Base-by-base conservation (phyloP, 75 land plant species). In the Gnetum montanum region DNA sequence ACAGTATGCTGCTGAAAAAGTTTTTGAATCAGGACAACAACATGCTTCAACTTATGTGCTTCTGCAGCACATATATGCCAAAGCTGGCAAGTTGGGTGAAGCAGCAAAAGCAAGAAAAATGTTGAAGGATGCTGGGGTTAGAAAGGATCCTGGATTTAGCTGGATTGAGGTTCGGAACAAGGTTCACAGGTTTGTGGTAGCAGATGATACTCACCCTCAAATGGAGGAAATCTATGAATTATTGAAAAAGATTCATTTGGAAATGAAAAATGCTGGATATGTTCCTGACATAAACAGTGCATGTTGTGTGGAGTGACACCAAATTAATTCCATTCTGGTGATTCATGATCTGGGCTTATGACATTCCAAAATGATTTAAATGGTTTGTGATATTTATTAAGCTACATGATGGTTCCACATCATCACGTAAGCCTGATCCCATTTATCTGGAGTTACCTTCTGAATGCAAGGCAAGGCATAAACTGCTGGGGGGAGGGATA, bases 1-100 rank as follows among this genome's bases (percentile, higher is more conserved):
- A 22, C 15, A 35, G 18, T 28, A 33, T 0, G 60, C 23, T 8
- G 60, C 60, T 8, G 52, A 12, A 8, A 3, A 36, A 8, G 11
- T 40, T 18, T 20, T 58, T 11, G 53, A 58, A 22, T 38, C 43
- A 15, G 60, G 31, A 8, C 43, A 40, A 28, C 4, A 54, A 30
- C 26, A 54, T 54, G 10, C 20, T 54, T 12, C 33, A 7, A 12
- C 33, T 15, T 54, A 30, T 54, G 57, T 54, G 33, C 28, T 54
- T 6, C 57, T 54, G 36, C 12, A 40, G 12, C 26, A 54, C 13
- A 54, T 54, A 12, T 54, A 54, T 54, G 43, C 57, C 31, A 43
- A 20, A 54, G 27, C 48, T 54, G 57, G 57, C 28, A 54, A 43
- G 18, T 30, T 12, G 27, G 35, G 11, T 16, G 57, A 20, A 12